Evolutionary conservation across 1,284 basidiomycete species (phyloP).

Genomic region (Trametes sp.): DNA sequence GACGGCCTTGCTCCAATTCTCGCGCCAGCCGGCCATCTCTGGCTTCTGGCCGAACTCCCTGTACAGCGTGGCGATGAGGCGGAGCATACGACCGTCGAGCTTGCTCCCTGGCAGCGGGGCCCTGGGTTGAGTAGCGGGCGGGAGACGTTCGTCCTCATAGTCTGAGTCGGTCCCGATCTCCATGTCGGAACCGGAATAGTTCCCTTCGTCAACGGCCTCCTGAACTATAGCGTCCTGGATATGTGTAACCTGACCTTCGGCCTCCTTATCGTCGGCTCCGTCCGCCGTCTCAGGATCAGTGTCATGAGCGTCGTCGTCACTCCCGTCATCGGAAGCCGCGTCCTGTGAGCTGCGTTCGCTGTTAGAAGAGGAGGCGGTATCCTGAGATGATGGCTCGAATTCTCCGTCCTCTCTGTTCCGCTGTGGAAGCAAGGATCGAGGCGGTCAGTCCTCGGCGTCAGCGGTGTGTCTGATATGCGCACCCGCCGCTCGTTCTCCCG

Average conservation of each 20-base stretch:
- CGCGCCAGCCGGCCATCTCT: background rate
- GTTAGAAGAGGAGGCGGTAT: background rate
- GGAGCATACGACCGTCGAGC: background rate
- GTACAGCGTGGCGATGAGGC: constrained; percentile 1
- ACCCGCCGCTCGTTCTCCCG: background rate
- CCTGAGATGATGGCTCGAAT: background rate
- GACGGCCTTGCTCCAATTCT: background rate
- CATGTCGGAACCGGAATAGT: too few relatives aligned
- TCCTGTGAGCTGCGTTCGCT: background rate
- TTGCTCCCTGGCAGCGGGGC: background rate
- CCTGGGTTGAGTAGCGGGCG: too few relatives aligned
- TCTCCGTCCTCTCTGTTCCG: background rate
- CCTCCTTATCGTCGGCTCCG: too few relatives aligned
- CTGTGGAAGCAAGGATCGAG: background rate
- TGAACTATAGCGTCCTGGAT: too few relatives aligned
- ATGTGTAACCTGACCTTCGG: too few relatives aligned
- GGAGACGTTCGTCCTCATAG: too few relatives aligned
- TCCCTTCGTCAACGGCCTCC: too few relatives aligned
- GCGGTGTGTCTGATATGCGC: too few relatives aligned
- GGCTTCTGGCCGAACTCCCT: background rate
- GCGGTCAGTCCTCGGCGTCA: too few relatives aligned
- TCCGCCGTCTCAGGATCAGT: too few relatives aligned
- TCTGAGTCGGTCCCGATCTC: too few relatives aligned
- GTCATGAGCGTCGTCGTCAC: background rate
- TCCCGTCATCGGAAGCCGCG: background rate